These are phyloP conservation scores for Aspergillus avenaceus DNA, from an alignment of 495 filamentous ascomycete species.

Conservation along the genomic window DNA sequence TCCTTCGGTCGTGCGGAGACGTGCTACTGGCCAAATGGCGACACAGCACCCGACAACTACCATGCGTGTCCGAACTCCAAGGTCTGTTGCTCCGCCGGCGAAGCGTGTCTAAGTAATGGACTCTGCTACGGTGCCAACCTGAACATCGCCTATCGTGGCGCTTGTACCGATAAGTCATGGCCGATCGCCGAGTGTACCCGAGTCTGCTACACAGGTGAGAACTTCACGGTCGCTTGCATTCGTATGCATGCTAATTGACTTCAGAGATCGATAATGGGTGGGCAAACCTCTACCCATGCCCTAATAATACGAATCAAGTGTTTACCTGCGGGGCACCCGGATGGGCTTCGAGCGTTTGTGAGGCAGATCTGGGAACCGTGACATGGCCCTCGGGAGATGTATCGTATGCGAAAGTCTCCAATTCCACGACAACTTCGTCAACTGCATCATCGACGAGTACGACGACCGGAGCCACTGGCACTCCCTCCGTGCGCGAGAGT, in stretches of 20 bases:
- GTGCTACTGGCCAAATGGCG: neutral
- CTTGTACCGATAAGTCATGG: conserved; percentile 16
- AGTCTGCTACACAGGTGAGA: conserved; percentile 4
- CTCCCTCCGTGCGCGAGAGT: neutral
- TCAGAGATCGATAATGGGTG: conserved; percentile 3
- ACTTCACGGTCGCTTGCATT: neutral
- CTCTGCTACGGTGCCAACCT: conserved; percentile 9
- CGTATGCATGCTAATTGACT: neutral
- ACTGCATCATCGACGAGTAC: neutral
- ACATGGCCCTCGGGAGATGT: neutral
- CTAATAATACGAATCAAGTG: neutral
- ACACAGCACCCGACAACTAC: neutral
- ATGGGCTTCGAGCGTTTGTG: conserved; percentile 3
- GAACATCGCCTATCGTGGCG: conserved; percentile 12
- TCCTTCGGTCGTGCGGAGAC: neutral
- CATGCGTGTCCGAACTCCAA: conserved; percentile 8
- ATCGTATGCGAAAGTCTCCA: neutral
- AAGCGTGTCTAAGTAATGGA: conserved; percentile 16
- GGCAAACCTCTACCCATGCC: conserved; percentile 7
- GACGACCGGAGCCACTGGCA: neutral
- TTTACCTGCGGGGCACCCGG: conserved; percentile 3
- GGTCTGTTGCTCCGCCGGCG: conserved; percentile 8
- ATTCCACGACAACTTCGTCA: neutral
- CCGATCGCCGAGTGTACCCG: conserved; percentile 11
- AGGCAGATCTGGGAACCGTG: neutral